Conservation (phyloP, 2,329 filamentous ascomycete species). For the Calonectria hongkongensis region DNA sequence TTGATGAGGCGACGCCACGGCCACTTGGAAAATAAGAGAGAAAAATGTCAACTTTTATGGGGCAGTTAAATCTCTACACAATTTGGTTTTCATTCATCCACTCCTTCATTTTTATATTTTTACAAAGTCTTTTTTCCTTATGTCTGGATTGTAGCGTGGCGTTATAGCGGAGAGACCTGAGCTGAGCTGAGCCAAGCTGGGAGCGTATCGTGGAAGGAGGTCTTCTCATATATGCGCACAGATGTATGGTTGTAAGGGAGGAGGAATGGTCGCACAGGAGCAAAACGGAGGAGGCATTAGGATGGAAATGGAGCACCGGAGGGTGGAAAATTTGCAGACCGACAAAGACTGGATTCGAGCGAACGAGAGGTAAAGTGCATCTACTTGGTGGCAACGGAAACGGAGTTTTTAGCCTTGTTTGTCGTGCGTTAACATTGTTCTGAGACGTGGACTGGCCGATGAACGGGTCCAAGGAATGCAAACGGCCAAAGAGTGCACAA, state of each 20-base stretch:
- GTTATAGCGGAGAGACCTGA: slow-evolving; percentile 52
- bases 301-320: slow-evolving; percentile 6
- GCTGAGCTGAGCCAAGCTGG: slow-evolving; percentile 41
- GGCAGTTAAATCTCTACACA: slow-evolving; percentile 28
- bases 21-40: slow-evolving; percentile 54
- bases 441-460: slow-evolving; percentile 30
- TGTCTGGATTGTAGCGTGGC: slow-evolving; percentile 55
- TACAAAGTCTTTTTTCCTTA: slow-evolving; percentile 45
- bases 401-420: slow-evolving; percentile 45
- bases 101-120: slow-evolving; percentile 39
- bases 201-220: slow-evolving; percentile 40
- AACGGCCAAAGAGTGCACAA: not conserved
- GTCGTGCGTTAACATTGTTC: slow-evolving; percentile 41
- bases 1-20: slow-evolving; percentile 65
- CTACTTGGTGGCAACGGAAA: slow-evolving; percentile 40
- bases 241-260: slow-evolving; percentile 15
- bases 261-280: slow-evolving; percentile 22
- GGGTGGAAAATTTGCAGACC: slow-evolving; percentile 37
- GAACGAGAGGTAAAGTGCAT: slow-evolving; percentile 40
- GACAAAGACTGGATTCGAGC: slow-evolving; percentile 50
- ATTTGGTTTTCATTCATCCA: slow-evolving; percentile 29
- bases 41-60: not conserved
- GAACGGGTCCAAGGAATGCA: slow-evolving; percentile 33
- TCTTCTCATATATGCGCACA: slow-evolving; percentile 41
- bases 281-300: slow-evolving; percentile 23